phyloP scores from a whole-genome alignment of 148 eudicot genomes.

The Silene conica region DNA sequence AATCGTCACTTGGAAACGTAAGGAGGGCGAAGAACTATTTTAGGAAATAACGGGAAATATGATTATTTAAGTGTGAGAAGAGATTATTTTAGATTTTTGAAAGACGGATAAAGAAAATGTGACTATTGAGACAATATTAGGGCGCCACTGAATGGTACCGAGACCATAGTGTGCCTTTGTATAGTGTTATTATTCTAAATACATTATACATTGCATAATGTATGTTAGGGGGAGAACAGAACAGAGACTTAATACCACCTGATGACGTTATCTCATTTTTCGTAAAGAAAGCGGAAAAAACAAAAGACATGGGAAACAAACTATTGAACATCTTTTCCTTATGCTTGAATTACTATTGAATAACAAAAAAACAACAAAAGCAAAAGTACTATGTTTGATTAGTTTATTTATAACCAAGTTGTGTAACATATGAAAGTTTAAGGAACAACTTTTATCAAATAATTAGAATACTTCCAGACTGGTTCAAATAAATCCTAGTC shows the following conservation, averaged over 20 bases:
- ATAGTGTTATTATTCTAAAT: no score
- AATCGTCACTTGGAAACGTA: not conserved
- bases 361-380: not conserved
- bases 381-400: not conserved
- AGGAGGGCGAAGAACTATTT: not conserved
- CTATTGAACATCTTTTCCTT: not conserved
- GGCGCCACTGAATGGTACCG: no score
- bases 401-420: conserved; percentile 12
- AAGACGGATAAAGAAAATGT: not conserved
- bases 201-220: no score
- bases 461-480: not conserved
- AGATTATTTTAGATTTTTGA: no score
- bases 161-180: no score
- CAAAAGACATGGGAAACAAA: not conserved
- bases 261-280: no score
- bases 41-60: not conserved
- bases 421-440: conserved; percentile 5
- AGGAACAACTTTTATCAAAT: not conserved
- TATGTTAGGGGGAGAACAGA: no score
- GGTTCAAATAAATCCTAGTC: conserved; percentile 6
- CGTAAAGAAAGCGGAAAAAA: not conserved
- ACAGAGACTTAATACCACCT: no score
- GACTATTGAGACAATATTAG: no score
- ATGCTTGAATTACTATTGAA: conserved; percentile 2
- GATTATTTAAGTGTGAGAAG: not conserved